Base-by-base conservation (phyloP, 305 asterid genomes). In the Fraxinus platypoda region DNA sequence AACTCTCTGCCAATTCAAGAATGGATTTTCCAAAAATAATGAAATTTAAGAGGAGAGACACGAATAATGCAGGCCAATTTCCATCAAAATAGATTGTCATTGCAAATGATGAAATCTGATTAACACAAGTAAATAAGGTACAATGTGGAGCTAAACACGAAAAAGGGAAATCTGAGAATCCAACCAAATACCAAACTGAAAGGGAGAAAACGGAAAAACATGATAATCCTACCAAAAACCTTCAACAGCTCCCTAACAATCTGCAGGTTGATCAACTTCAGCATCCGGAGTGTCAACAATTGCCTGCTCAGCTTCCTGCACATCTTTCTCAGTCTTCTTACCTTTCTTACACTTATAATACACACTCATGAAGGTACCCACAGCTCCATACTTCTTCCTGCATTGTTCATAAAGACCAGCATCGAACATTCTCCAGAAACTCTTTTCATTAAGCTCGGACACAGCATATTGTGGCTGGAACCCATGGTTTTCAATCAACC, bases 361-460 rank as follows among this genome's bases (percentile, higher is more conserved):
- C 86, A 96, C 91, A 37, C 98, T 92, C 99, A 96, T 95, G 93
- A 95, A 95, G n/a, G 97, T 94, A 21, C 99, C 99, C 0, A 95
- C 52, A 25, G 98, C 98, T 78, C 88, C 91, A 74, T 94, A 95
- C 90, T 94, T 96, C 75, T 84, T 84, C 88, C 98, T 92, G 86
- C 94, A 89, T 1, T 90, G 90, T 92, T 96, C 98, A 6, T 96
- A 96, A 3, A 94, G 98, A 2, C 82, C 93, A 11, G 90, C 97
- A 81, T 96, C 98, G 19, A 96, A 96, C 99, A 96, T 96, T 87
- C 97, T 94, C 99, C 98, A 96, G 93, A 96, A 96, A 82, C 83
- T 90, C 92, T 91, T 94, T 91, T 96, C 99, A 0, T 77, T 85
- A 57, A 96, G 91, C 92, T 96, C 99, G 0, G 98, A 92, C 68